Evolutionary conservation across 106 monocot genomes (phyloP).

Genomic region (Iris macrosiphon): DNA sequence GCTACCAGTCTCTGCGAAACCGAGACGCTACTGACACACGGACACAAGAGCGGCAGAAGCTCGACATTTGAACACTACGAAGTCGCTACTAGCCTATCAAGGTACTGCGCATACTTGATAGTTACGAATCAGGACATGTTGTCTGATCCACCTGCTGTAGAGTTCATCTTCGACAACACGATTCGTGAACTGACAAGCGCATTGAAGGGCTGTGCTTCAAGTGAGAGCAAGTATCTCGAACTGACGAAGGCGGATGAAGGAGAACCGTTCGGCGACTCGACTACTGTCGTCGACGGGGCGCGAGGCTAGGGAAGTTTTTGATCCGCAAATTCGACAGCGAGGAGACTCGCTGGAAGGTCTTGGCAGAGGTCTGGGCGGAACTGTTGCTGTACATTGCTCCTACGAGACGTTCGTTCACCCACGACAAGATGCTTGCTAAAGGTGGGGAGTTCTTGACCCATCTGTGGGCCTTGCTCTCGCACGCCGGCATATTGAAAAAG

Average conservation of each 20-base stretch:
- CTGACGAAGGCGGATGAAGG: neutral
- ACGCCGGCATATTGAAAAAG: neutral
- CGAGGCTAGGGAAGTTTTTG: neutral
- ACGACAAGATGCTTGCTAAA: neutral
- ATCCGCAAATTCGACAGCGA: neutral
- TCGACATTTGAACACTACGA: neutral
- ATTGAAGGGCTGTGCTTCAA: neutral
- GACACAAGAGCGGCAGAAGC: neutral
- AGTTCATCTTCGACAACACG: neutral
- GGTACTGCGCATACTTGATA: neutral
- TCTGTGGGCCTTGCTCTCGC: conserved; percentile 14
- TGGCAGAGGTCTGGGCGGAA: conserved; percentile 13
- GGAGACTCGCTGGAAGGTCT: neutral
- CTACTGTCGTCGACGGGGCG: neutral
- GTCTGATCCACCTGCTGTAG: neutral
- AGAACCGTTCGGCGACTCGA: no score
- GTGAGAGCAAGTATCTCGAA: neutral
- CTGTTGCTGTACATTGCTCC: conserved; percentile 11
- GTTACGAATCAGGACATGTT: neutral
- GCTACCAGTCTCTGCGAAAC: neutral
- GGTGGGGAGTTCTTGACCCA: conserved; percentile 22
- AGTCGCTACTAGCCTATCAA: neutral
- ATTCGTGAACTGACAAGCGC: neutral
- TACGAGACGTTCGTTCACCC: neutral
- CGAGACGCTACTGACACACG: neutral